phyloP scores from a whole-genome alignment of 2,329 filamentous ascomycete genomes.

The Monascus ruber region DNA sequence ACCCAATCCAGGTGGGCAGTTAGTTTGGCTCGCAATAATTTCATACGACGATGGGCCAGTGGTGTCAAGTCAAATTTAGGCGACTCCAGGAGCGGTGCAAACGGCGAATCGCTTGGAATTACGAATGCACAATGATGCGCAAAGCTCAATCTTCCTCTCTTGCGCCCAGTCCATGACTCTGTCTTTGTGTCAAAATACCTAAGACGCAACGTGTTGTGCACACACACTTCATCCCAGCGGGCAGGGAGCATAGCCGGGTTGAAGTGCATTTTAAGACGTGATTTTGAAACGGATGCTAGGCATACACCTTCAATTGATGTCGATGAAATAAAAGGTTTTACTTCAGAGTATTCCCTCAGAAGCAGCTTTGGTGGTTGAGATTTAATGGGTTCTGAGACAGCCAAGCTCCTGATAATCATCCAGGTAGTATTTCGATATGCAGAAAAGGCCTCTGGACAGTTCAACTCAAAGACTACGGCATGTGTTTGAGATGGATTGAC shows the following conservation, averaged over 20 bases:
- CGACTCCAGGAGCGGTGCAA: background rate
- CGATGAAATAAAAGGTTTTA: background rate
- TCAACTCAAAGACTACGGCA: constrained; percentile 43
- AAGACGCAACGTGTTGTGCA: constrained; percentile 34
- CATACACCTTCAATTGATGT: background rate
- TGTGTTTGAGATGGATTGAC: constrained; percentile 19
- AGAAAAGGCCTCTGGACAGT: constrained; percentile 33
- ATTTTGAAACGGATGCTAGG: constrained; percentile 8
- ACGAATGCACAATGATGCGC: background rate
- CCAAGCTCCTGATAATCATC: constrained; percentile 26
- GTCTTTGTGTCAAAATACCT: constrained; percentile 23
- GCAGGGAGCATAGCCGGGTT: constrained; percentile 2
- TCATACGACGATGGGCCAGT: constrained; percentile 40
- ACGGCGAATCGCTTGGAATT: background rate
- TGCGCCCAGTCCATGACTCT: constrained; percentile 8
- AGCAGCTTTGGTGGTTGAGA: background rate
- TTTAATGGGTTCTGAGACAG: background rate
- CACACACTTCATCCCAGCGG: constrained; percentile 24
- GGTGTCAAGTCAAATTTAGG: constrained; percentile 18
- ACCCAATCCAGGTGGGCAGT: constrained; percentile 37
- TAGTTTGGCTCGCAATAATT: constrained; percentile 34
- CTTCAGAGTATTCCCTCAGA: background rate
- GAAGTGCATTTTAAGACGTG: constrained; percentile 10
- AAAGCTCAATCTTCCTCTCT: constrained; percentile 1
- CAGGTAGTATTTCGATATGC: constrained; percentile 45